A percentile compares a stretch with the other conserved stretches of the same genome.
Conservation (phyloP, 2,329 filamentous ascomycete genomes). For the Diaporthe sp. region DNA sequence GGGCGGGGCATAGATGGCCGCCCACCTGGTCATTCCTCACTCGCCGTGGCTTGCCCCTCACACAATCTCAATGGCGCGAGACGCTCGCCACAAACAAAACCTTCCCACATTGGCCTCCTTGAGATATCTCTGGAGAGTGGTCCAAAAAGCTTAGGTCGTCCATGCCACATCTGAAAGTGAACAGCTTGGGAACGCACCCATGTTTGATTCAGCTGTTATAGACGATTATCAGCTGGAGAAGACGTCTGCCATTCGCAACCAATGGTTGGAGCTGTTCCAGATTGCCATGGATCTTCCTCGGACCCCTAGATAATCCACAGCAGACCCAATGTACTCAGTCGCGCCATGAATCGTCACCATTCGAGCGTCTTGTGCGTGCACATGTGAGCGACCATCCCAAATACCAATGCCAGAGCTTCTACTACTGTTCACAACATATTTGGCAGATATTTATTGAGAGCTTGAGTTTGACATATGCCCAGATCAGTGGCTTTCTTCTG, state of each 20-base stretch:
- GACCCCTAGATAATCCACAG: too few species aligned
- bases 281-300: background rate
- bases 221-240: accelerated
- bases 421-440: too few species aligned
- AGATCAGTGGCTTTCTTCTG: background rate
- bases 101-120: too few species aligned
- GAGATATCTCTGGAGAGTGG: too few species aligned
- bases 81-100: background rate
- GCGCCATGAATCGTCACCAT: too few species aligned
- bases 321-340: too few species aligned
- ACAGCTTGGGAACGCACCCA: background rate
- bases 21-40: background rate
- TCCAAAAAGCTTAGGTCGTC: too few species aligned
- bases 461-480: background rate
- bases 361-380: too few species aligned
- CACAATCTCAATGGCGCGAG: background rate
- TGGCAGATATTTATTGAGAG: too few species aligned
- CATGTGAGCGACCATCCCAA: too few species aligned
- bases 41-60: background rate
- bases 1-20: background rate
- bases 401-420: too few species aligned
- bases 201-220: background rate
- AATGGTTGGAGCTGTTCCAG: background rate
- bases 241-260: too few species aligned
- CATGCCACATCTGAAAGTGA: background rate